Evolutionary conservation across 2,329 filamentous ascomycete species (phyloP).

Genomic region (Cadophora sp.): DNA sequence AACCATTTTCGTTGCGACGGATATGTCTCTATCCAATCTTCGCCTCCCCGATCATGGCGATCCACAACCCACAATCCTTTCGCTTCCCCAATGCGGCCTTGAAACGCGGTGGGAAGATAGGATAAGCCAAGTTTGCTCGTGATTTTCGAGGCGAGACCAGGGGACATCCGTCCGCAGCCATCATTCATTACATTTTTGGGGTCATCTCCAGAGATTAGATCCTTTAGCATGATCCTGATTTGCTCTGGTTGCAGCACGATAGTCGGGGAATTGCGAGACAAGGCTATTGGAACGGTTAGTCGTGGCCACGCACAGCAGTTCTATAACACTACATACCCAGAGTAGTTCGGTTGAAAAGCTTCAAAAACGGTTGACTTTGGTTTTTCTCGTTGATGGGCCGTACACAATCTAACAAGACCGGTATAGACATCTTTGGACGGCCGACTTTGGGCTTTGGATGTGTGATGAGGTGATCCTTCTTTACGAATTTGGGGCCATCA

Average conservation of each 20-base stretch:
- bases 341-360: slow-evolving; percentile 64
- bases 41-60: slow-evolving; percentile 51
- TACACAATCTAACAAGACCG: slow-evolving; percentile 58
- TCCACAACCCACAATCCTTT: slow-evolving; percentile 80
- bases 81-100: slow-evolving; percentile 73
- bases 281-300: slow-evolving; percentile 46
- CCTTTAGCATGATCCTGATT: slow-evolving; percentile 44
- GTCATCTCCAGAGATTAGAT: slow-evolving; percentile 38
- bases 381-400: slow-evolving; percentile 54
- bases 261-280: slow-evolving; percentile 49
- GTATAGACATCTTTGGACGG: slow-evolving; percentile 44
- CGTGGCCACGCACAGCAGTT: no score
- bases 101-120: slow-evolving; percentile 68
- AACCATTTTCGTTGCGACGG: slow-evolving; percentile 74
- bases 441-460: slow-evolving; percentile 1
- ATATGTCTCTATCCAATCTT: slow-evolving; percentile 70
- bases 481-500: slow-evolving; percentile 46
- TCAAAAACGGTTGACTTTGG: slow-evolving; percentile 54
- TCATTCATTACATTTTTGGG: slow-evolving; percentile 74
- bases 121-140: slow-evolving; percentile 55
- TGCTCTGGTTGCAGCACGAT: slow-evolving; percentile 54
- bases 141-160: slow-evolving; percentile 60
- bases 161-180: slow-evolving; percentile 71
- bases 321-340: slow-evolving; percentile 51
- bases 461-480: slow-evolving; percentile 2